Evolutionary conservation across 2,329 filamentous ascomycete species (phyloP).

Genomic region (Aphanocladium album): DNA sequence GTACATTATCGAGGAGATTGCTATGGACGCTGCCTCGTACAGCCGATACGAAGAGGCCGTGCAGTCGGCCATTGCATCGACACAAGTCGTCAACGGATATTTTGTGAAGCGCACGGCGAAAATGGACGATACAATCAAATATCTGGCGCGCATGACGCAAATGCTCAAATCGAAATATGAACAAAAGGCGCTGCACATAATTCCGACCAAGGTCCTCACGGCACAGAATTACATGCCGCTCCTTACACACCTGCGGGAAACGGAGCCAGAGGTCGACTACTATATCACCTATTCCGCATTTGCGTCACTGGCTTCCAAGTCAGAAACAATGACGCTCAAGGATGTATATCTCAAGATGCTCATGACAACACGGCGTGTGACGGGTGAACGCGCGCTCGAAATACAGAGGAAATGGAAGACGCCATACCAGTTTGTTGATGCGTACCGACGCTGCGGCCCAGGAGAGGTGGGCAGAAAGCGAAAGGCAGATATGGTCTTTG

Average conservation of each 20-base stretch:
- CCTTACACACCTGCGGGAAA: constrained; percentile 52
- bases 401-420: constrained; percentile 77
- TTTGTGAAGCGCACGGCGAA: constrained; percentile 72
- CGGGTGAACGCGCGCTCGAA: constrained; percentile 72
- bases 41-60: constrained; percentile 61
- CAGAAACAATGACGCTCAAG: constrained; percentile 65
- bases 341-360: constrained; percentile 81
- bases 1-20: constrained; percentile 72
- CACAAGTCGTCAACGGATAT: constrained; percentile 72
- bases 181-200: constrained; percentile 50
- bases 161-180: constrained; percentile 64
- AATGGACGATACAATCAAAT: constrained; percentile 73
- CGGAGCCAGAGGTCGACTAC: constrained; percentile 45
- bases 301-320: constrained; percentile 68
- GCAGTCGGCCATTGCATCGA: constrained; percentile 67
- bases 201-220: constrained; percentile 61
- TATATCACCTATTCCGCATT: constrained; percentile 69
- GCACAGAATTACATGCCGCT: constrained; percentile 61
- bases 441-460: constrained; percentile 52
- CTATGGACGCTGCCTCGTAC: constrained; percentile 49
- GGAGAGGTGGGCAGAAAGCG: constrained; percentile 49
- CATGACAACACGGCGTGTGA: constrained; percentile 72
- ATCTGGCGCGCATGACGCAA: constrained; percentile 66
- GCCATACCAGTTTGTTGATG: constrained; percentile 65
- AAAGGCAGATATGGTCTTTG: constrained; percentile 56